These are phyloP conservation scores for Termitomyces titanicus DNA, from an alignment of 768 basidiomycete species.

Conservation along the genomic window DNA sequence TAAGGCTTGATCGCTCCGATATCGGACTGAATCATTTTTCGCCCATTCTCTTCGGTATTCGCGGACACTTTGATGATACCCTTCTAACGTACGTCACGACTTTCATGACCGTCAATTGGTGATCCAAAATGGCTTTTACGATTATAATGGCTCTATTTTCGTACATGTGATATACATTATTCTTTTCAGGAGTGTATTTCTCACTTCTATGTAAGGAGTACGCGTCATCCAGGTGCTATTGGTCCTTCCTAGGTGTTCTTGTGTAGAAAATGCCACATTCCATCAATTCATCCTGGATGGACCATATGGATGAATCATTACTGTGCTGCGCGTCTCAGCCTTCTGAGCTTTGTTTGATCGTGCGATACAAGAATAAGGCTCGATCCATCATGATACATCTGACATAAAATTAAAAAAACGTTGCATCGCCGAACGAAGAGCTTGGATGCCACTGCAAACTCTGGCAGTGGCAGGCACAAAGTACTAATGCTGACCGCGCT, in stretches of 20 bases:
- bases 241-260: neutral
- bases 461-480: constrained; percentile 15
- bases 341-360: constrained; percentile 14
- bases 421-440: constrained; percentile 29
- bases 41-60: constrained; percentile 23
- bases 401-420: constrained; percentile 52
- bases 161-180: constrained; percentile 11
- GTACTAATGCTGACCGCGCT: constrained; percentile 6
- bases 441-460: constrained; percentile 16
- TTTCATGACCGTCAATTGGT: constrained; percentile 25
- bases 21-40: constrained; percentile 24
- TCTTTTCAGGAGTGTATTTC: constrained; percentile 3
- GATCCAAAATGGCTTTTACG: constrained; percentile 20
- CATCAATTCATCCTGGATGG: constrained; percentile 2
- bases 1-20: constrained; percentile 39
- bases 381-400: constrained; percentile 8
- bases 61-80: constrained; percentile 26
- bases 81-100: constrained; percentile 29
- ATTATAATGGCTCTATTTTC: constrained; percentile 10
- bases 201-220: constrained; percentile 5
- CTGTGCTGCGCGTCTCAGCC: constrained; percentile 8
- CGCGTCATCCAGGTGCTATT: constrained; percentile 1
- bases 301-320: constrained; percentile 12
- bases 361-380: constrained; percentile 3
- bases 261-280: constrained; percentile 7